phyloP scores from a whole-genome alignment of 2,329 filamentous ascomycete species.

The Neopestalotiopsis sp. region DNA sequence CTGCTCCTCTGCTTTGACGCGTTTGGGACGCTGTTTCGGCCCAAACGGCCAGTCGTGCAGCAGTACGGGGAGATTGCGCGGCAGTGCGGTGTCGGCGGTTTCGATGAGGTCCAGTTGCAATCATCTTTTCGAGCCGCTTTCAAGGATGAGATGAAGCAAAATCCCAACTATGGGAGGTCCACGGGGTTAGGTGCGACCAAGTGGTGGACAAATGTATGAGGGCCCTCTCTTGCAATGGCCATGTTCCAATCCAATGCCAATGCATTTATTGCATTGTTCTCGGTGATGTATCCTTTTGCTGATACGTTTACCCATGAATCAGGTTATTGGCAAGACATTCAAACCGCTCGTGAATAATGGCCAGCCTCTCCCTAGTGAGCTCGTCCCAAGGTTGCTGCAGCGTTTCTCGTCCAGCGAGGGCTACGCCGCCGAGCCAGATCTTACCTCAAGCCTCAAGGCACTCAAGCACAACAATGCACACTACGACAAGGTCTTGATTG shows the following conservation, averaged over 20 bases:
- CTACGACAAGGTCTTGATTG: constrained; percentile 51
- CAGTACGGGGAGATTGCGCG: constrained; percentile 61
- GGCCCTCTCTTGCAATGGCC: neutral
- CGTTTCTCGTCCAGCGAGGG: constrained; percentile 59
- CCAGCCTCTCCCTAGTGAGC: constrained; percentile 44
- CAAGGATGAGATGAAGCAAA: constrained; percentile 45
- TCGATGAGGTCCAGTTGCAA: constrained; percentile 46
- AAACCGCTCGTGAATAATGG: constrained; percentile 38
- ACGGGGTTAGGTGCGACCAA: constrained; percentile 53
- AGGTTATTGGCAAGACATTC: constrained; percentile 63
- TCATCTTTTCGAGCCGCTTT: constrained; percentile 47
- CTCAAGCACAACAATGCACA: constrained; percentile 35
- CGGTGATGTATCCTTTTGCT: constrained; percentile 6
- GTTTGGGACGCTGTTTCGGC: constrained; percentile 67
- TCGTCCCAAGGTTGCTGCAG: constrained; percentile 53
- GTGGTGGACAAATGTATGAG: constrained; percentile 64
- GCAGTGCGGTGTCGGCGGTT: constrained; percentile 50
- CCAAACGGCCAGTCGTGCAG: constrained; percentile 51
- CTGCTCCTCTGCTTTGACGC: constrained; percentile 67
- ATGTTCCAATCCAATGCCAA: constrained; percentile 24
- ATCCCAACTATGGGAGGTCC: constrained; percentile 65
- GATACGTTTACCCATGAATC: constrained; percentile 10
- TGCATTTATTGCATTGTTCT: neutral
- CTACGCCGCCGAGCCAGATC: constrained; percentile 54
- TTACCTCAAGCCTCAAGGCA: constrained; percentile 47